Base-by-base conservation (phyloP, 1,139 yeast species). In the Kodamaea fungicola region DNA sequence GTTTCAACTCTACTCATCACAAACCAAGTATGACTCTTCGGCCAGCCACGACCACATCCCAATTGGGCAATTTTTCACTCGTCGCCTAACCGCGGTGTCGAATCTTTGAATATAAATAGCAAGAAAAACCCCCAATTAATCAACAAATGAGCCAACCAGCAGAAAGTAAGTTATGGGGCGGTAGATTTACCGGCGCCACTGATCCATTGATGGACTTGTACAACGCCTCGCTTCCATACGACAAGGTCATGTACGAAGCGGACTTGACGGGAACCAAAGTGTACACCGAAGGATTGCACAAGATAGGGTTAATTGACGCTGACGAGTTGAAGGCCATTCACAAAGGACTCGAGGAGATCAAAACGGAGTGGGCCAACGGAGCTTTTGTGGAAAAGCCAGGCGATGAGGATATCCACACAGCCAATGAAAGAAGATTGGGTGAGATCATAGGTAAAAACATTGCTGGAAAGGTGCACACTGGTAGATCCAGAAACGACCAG, bases 341-440 rank as follows among this genome's bases (percentile, higher is more conserved):
- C 62, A 62, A 76, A 35, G 98, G 99, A 4, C 70, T 92, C 45
- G 78, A 70, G 38, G 61, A 64, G 26, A 85, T 92, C 49, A 72
- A 78, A 49, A 66, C 68, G 40, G 99, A 92, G 63, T 92, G 99
- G 99, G 75, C 69, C 24, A 54, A 62, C n/a, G 80, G 77, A 33
- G 66, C 62, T 28, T 92, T 92, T 62, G 84, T 72, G 24, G 96
- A 86, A 61, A 85, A 88, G 59, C 78, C 87, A 7, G 96, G 95
- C 33, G 99, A 92, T 61, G 99, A 92, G 64, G 99, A 92, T 58
- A 92, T 92, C 50, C 99, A 92, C 61, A 92, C 99, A 33, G 98
- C 98, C 35, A 92, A 92, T 59, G 99, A 92, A 69, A 85, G 99
- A 69, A 78, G 98, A 57, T 71, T 92, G 46, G 98, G 99, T 32